Conservation (phyloP, 805 yeast genomes). For the Sungouiozyma ichnusensis region DNA sequence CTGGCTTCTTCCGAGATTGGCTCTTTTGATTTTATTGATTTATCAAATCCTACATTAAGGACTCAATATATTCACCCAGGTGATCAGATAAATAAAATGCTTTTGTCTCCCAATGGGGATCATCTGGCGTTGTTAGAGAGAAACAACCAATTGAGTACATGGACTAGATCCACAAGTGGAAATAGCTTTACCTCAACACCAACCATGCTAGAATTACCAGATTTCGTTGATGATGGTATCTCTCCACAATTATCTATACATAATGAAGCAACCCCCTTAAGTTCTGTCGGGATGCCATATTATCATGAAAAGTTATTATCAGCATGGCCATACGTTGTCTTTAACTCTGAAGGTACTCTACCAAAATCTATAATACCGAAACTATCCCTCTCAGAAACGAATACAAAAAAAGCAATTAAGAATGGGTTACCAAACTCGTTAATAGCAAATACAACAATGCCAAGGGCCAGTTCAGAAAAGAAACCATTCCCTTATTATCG, state of each 20-base stretch:
- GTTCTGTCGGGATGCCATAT: constrained; percentile 75
- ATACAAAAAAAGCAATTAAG: background rate
- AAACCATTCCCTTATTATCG: constrained; percentile 32
- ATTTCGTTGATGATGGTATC: constrained; percentile 29
- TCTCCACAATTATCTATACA: constrained; percentile 29
- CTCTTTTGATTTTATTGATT: constrained; percentile 76
- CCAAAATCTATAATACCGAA: constrained; percentile 42
- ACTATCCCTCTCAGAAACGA: constrained; percentile 3
- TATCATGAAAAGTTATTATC: constrained; percentile 69
- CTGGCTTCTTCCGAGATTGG: constrained; percentile 68
- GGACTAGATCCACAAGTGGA: constrained; percentile 21
- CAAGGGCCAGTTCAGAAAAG: constrained; percentile 26
- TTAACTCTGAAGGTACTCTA: constrained; percentile 51
- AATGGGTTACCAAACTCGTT: constrained; percentile 3
- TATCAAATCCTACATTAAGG: constrained; percentile 55
- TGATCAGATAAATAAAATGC: constrained; percentile 25
- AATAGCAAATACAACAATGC: too few relatives aligned
- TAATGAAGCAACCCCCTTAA: constrained; percentile 44
- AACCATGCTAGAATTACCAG: constrained; percentile 44
- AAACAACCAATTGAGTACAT: constrained; percentile 36
- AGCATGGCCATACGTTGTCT: constrained; percentile 62
- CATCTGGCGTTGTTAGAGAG: constrained; percentile 61
- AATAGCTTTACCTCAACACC: constrained; percentile 30
- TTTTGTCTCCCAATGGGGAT: constrained; percentile 54
- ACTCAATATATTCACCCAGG: constrained; percentile 30